phyloP scores from a whole-genome alignment of 1,284 basidiomycete genomes.

The Irpex sp. region DNA sequence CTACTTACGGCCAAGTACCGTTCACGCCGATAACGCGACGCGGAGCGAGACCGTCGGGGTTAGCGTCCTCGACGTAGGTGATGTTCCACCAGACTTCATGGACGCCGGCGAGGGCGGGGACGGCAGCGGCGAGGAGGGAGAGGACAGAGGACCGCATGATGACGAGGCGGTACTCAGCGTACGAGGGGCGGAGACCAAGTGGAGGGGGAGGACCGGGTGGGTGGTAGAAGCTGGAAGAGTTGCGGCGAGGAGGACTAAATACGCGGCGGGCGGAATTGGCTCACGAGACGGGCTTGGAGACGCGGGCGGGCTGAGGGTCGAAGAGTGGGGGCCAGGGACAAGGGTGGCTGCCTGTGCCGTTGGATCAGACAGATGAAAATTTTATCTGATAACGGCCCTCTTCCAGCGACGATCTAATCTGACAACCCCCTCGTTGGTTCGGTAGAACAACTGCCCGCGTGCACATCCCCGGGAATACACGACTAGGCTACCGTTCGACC shows the following conservation, averaged over 20 bases:
- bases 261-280: constrained; percentile 3
- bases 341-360: neutral
- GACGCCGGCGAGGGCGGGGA: constrained; percentile 48
- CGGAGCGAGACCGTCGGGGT: constrained; percentile 72
- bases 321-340: neutral
- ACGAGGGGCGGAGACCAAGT: neutral
- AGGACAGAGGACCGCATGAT: constrained; percentile 24
- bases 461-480: neutral
- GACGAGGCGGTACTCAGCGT: neutral
- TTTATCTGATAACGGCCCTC: constrained; percentile 27
- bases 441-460: neutral
- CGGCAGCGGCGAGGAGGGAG: constrained; percentile 27
- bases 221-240: constrained; percentile 9
- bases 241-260: constrained; percentile 14
- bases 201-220: constrained; percentile 9
- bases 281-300: constrained; percentile 1
- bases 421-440: neutral
- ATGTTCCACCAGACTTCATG: constrained; percentile 81
- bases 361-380: constrained; percentile 16
- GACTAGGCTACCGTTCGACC: neutral
- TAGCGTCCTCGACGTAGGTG: constrained; percentile 65
- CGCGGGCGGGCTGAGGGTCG: neutral
- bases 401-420: constrained; percentile 2
- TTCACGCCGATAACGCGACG: constrained; percentile 86
- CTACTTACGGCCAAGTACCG: constrained; percentile 84